Evolutionary conservation across 1,284 basidiomycete species (phyloP), one percentile per base, ranked within the genome.

Genomic region (Cryptococcus hybrid): DNA sequence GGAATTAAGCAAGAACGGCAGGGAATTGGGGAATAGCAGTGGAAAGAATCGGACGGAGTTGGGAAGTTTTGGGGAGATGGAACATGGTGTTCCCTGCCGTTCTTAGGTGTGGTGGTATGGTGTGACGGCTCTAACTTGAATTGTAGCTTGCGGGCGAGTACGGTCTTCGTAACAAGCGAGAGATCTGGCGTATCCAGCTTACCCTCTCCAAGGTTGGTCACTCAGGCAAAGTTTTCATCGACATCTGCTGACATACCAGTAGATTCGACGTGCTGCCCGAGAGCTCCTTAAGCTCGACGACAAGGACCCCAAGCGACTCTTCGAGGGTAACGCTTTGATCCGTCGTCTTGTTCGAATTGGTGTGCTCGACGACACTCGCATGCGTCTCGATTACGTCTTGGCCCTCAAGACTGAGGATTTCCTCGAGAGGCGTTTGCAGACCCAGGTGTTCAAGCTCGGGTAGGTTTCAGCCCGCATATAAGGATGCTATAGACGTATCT

Each of bases 341-440:
- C 93, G 94, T 74, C 92, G 95, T 82, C 88, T 98, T 68, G 93
- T 99, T 57, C 93, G 95, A 77, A 98, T 99, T 74, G 95, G 95
- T 86, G 95, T 99, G 84, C 89, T 99, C 80, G 96, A 99, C 80
- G 95, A 99, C 85, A 83, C 86, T 67, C 90, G 94, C 80, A 98
- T 99, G 96, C 88, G 92, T 82, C 90, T 97, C 82, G 93, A 98
- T 89, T 99, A 98, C 88, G 95, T 98, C 83, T 84, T 99, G 78
- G 94, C 94, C 59, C 84, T 98, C 77, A 98, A 98, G 85, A 89
- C 98, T 71, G 95, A 99, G 82, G 95, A 99, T 82, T 99, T 99
- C 88, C 88, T 99, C 86, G 96, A 99, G 85, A 87, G 96, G 72
- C 84, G 96, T 73, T 83, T 99, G 73, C 96, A 99, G 84, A 99